Base-by-base conservation (phyloP, 2,329 filamentous ascomycete genomes). In the Periglandula ipomoeae region DNA sequence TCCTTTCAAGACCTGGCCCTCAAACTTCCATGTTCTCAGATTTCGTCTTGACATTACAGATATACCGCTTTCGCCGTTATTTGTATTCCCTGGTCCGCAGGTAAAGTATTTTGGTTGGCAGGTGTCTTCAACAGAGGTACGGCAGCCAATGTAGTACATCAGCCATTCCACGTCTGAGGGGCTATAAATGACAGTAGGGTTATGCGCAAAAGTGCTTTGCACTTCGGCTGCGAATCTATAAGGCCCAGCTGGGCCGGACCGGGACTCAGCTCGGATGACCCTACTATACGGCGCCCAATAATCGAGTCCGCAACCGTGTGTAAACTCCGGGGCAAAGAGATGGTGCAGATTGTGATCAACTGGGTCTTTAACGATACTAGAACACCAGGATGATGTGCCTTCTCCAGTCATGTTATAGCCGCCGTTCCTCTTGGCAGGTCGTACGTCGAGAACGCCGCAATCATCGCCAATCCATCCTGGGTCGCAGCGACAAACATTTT, bases 341-440 rank as follows among this genome's bases (percentile, higher is more conserved):
- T 75, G 72, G 44, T 74, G 72, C 0, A 73, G 58, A 22, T 38
- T 20, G 15, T 39, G 13, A 13, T 46, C 34, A 0, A 55, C 15
- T 0, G 59, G 68, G 44, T 75, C 73, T 35, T 69, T 69, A 0
- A 75, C 46, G 30, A 75, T 71, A 11, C 65, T 65, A 0, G 68
- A 70, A 13, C 72, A 70, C 73, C 72, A 75, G 0, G 71, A 74
- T 0, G 72, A 72, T 43, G 69, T 71, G 15, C 66, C 63, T 1
- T 56, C 58, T 4, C 46, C 52, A 11, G 72, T 74, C 48, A 69
- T 60, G 51, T 76, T 75, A 54, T 75, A 75, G 1, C 72, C 73
- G 0, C 35, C 35, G 44, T 46, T 63, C 65, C 64, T 57, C 4
- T 60, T 64, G 0, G 66, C 70, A 0, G 71, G 70, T 1, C 59